Evolutionary conservation across 495 filamentous ascomycete species (phyloP).

Genomic region (Trichodelitschia bisporula): DNA sequence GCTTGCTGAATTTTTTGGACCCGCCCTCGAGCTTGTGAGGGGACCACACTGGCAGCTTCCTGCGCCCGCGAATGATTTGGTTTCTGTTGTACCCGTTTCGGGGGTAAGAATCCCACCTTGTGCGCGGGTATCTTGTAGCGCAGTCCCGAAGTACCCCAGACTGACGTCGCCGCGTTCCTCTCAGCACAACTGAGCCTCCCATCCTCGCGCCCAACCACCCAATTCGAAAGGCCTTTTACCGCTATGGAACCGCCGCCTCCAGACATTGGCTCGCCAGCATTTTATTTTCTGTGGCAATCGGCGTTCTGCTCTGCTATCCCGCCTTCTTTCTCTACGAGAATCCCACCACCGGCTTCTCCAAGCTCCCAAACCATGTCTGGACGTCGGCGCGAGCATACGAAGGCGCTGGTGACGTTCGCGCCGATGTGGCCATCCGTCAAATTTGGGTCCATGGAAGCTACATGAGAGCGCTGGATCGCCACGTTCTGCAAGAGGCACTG

Average conservation of each 20-base stretch:
- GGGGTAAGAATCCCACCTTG: conserved; percentile 20
- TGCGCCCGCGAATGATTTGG: conserved; percentile 16
- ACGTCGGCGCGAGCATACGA: conserved; percentile 37
- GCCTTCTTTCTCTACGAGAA: conserved; percentile 41
- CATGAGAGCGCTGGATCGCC: conserved; percentile 38
- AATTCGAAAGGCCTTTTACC: conserved; percentile 31
- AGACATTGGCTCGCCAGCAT: conserved; percentile 41
- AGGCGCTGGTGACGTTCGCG: conserved; percentile 7
- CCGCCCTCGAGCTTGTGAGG: no score
- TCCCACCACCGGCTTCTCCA: conserved; percentile 30
- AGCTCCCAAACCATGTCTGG: conserved; percentile 52
- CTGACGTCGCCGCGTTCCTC: conserved; percentile 2
- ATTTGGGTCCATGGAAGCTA: conserved; percentile 32
- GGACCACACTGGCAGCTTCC: no score
- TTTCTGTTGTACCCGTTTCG: conserved; percentile 39
- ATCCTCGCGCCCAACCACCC: conserved; percentile 31
- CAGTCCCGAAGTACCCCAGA: not conserved
- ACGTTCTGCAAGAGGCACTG: conserved; percentile 34
- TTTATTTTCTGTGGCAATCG: conserved; percentile 34
- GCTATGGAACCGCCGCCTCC: conserved; percentile 35
- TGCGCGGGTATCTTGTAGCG: conserved; percentile 1
- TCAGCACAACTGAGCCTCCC: conserved; percentile 18
- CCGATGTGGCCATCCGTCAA: conserved; percentile 26
- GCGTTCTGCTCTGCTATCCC: conserved; percentile 37
- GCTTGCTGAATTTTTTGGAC: no score